These are phyloP conservation scores for Pezicula rhizophila DNA, from an alignment of 2,329 filamentous ascomycete genomes.

Conservation along the genomic window DNA sequence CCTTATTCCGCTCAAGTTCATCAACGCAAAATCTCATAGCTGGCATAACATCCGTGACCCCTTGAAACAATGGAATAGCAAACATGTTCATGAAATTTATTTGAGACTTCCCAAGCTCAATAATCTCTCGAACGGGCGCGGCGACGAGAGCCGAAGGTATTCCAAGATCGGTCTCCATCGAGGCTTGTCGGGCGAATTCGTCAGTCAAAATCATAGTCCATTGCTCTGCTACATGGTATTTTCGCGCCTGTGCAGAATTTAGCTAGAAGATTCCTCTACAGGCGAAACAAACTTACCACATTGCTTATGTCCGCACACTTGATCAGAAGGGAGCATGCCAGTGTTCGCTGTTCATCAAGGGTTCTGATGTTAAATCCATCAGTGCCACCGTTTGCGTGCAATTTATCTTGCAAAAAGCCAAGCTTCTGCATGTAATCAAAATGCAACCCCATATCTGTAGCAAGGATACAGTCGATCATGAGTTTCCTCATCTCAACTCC, in stretches of 20 bases:
- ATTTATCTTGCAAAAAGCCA: constrained; percentile 71
- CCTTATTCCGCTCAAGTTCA: constrained; percentile 73
- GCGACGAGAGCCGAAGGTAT: constrained; percentile 86
- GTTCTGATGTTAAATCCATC: constrained; percentile 74
- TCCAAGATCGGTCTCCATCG: constrained; percentile 82
- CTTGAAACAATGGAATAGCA: constrained; percentile 84
- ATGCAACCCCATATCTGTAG: constrained; percentile 95
- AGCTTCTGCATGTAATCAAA: constrained; percentile 94
- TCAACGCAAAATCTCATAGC: constrained; percentile 77
- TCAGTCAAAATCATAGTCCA: constrained; percentile 96
- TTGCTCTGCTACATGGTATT: constrained; percentile 71
- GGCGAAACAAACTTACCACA: constrained; percentile 58
- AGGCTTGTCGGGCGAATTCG: constrained; percentile 87
- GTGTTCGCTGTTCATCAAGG: constrained; percentile 67
- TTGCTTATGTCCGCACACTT: constrained; percentile 99
- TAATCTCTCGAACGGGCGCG: constrained; percentile 73
- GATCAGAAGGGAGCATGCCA: constrained; percentile 87
- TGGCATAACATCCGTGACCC: constrained; percentile 79
- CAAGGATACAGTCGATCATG: constrained; percentile 96
- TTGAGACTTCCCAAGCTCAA: constrained; percentile 80
- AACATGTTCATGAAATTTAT: constrained; percentile 97
- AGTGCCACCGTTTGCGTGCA: constrained; percentile 58
- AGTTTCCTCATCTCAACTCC: constrained; percentile 75
- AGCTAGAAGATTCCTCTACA: constrained; percentile 2
- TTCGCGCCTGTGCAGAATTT: constrained; percentile 60